These are phyloP conservation scores for Phytopythium cucurbitacearum DNA, from an alignment of 352 stramenopile genomes.

Conservation along the genomic window DNA sequence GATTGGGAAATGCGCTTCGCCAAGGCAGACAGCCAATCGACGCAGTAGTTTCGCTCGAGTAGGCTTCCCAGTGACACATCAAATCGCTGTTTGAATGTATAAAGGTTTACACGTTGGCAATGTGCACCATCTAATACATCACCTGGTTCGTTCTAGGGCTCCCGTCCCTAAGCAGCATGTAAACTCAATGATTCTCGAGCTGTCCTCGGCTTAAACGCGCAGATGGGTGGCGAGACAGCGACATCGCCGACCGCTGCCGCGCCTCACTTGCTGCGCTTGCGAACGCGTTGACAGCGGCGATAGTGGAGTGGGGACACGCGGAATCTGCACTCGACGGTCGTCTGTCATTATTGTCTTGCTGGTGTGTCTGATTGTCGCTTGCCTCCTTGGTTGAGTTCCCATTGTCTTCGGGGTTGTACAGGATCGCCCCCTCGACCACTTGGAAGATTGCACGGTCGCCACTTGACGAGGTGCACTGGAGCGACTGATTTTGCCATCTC, in stretches of 20 bases:
- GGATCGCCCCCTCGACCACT: slow-evolving; percentile 13
- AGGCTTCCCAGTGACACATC: not conserved
- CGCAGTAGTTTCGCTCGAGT: not conserved
- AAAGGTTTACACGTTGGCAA: not conserved
- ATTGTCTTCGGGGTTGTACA: slow-evolving; percentile 12
- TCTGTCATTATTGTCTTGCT: not conserved
- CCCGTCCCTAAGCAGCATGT: too few species aligned
- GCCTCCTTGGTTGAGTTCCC: not conserved
- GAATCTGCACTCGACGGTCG: not conserved
- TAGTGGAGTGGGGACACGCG: slow-evolving; percentile 15
- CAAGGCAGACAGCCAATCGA: not conserved
- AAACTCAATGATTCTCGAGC: too few species aligned
- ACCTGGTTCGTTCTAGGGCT: too few species aligned
- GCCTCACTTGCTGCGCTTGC: slow-evolving; percentile 40
- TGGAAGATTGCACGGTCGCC: slow-evolving; percentile 5
- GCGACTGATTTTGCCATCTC: not conserved
- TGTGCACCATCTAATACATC: not conserved
- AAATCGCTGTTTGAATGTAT: not conserved
- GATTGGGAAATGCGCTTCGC: slow-evolving; percentile 55
- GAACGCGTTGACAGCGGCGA: slow-evolving; percentile 51
- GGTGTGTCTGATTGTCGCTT: too few species aligned
- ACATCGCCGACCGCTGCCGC: slow-evolving; percentile 48
- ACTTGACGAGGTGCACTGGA: not conserved
- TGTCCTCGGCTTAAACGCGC: slow-evolving; percentile 11
- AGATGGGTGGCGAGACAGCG: slow-evolving; percentile 42